phyloP scores from a whole-genome alignment of 257 asterid species.

The Nicotiana knightiana region DNA sequence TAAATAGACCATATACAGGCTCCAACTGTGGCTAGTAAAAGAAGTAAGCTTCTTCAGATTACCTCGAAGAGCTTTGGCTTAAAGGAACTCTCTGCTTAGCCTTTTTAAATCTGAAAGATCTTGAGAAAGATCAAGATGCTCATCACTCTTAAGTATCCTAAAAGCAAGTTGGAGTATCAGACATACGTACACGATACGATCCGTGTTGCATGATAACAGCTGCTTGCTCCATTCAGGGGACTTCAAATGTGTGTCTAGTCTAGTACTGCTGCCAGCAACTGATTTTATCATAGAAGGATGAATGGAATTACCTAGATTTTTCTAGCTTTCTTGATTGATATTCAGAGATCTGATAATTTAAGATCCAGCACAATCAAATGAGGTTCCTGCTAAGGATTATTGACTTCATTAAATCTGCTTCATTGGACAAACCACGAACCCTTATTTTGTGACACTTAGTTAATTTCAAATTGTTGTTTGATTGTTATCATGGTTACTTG shows the following conservation, averaged over 20 bases:
- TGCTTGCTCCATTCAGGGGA: not conserved
- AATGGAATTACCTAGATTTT: not conserved
- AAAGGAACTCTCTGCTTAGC: slow-evolving; percentile 1
- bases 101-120: slow-evolving; percentile 3
- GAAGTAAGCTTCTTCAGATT: not conserved
- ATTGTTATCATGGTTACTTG: not conserved
- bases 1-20: not conserved
- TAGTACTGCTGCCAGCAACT: not conserved
- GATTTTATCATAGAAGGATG: not conserved
- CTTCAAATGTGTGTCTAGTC: not conserved
- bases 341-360: not conserved
- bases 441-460: not conserved
- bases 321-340: not conserved
- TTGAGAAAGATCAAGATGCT: not conserved
- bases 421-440: not conserved
- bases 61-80: not conserved
- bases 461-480: not conserved
- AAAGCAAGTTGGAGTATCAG: not conserved
- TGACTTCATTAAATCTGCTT: not conserved
- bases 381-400: not conserved
- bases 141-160: not conserved
- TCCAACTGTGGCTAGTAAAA: not conserved
- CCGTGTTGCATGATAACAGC: not conserved
- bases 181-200: not conserved
- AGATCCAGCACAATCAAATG: slow-evolving; percentile 1